Percentiles rank a stretch among this genome's conserved stretches.
Conservation (phyloP, 192 early-diverging fungal species). For the Coemansia aciculifera region DNA sequence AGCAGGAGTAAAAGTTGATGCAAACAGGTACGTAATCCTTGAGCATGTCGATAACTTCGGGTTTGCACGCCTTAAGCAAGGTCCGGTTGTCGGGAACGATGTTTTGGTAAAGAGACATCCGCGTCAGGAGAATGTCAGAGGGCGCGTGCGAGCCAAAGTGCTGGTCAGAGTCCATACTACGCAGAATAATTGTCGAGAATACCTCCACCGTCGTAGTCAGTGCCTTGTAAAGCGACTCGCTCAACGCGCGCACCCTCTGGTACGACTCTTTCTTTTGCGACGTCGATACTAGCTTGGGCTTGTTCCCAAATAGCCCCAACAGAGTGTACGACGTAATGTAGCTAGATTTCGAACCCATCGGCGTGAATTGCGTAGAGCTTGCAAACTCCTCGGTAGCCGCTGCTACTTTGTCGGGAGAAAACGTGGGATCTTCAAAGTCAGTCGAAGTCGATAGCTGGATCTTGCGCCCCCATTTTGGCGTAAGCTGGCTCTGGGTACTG, state of each 20-base stretch:
- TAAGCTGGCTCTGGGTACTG: not conserved
- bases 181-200: conserved; percentile 33
- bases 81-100: conserved; percentile 14
- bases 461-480: conserved; percentile 15
- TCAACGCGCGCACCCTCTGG: conserved; percentile 20
- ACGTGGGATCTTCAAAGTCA: conserved; percentile 2
- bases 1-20: conserved; percentile 30
- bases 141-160: conserved; percentile 9
- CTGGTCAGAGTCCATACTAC: conserved; percentile 23
- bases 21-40: conserved; percentile 33
- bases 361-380: not conserved
- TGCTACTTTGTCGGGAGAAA: not conserved
- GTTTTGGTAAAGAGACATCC: conserved; percentile 19
- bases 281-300: not conserved
- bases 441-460: conserved; percentile 26
- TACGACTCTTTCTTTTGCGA: not conserved
- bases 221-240: conserved; percentile 35
- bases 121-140: conserved; percentile 19
- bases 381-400: not conserved
- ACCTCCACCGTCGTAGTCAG: conserved; percentile 38
- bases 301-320: not conserved
- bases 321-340: conserved; percentile 13
- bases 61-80: conserved; percentile 23
- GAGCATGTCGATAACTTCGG: conserved; percentile 9
- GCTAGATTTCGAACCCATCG: not conserved